Percentiles rank a stretch among this genome's conserved stretches.
Conservation (phyloP, 2,329 filamentous ascomycete species). For the Xylariaceae sp. region DNA sequence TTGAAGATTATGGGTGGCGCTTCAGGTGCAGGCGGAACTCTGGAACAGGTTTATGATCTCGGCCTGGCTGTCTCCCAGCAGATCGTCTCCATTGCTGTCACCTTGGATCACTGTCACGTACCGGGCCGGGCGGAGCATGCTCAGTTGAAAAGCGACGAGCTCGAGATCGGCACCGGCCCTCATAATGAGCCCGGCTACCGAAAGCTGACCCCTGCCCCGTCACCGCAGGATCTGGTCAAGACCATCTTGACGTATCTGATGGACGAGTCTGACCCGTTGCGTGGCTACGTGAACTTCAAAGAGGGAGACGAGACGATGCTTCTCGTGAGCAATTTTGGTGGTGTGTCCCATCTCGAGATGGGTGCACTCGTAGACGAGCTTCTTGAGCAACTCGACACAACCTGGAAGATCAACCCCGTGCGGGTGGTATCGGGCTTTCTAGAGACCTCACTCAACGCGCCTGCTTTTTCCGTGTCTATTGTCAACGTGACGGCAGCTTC, state of each 20-base stretch:
- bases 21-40: conserved; percentile 42
- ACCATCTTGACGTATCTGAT: conserved; percentile 58
- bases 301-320: conserved; percentile 48
- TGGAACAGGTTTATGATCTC: conserved; percentile 48
- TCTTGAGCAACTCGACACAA: conserved; percentile 44
- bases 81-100: conserved; percentile 55
- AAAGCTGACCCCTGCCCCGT: conserved; percentile 50
- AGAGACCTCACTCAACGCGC: conserved; percentile 68
- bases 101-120: conserved; percentile 58
- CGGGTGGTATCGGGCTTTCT: conserved; percentile 60
- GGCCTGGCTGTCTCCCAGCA: conserved; percentile 47
- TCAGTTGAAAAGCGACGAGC: conserved; percentile 46
- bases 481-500: conserved; percentile 54
- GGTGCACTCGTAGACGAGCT: conserved; percentile 52
- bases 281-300: conserved; percentile 47
- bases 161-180: conserved; percentile 63
- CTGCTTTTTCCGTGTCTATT: conserved; percentile 65
- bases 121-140: conserved; percentile 48
- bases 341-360: conserved; percentile 55
- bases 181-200: conserved; percentile 63
- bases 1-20: conserved; percentile 55
- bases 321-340: conserved; percentile 57
- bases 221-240: conserved; percentile 47
- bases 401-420: conserved; percentile 48
- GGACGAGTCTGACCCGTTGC: conserved; percentile 50